These are phyloP conservation scores for Sarcocystis neurona DNA, from an alignment of 169 alveolate genomes.

Conservation along the genomic window DNA sequence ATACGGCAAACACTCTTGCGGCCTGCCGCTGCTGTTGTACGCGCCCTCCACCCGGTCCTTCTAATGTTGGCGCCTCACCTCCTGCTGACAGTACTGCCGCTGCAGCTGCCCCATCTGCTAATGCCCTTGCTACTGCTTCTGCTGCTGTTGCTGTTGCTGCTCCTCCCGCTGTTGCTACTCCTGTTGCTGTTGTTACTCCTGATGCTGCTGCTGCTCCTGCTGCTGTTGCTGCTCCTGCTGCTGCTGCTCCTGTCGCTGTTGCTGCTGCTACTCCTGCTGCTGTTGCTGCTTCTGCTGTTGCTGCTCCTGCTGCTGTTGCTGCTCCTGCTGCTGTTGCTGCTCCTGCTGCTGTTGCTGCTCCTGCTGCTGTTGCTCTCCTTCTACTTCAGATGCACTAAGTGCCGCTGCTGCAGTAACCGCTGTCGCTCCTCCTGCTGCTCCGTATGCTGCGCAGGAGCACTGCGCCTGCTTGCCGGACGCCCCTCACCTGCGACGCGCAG, in stretches of 20 bases:
- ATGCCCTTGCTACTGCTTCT: slow-evolving; percentile 40
- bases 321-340: slow-evolving; percentile 52
- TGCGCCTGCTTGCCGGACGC: no score
- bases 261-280: slow-evolving; percentile 62
- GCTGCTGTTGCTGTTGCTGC: slow-evolving; percentile 58
- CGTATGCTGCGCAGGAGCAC: slow-evolving; percentile 24
- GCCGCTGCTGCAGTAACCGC: slow-evolving; percentile 52
- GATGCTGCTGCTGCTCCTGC: slow-evolving; percentile 48
- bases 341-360: slow-evolving; percentile 50
- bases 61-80: slow-evolving; percentile 31
- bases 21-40: not conserved
- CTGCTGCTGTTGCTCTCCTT: not conserved
- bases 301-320: slow-evolving; percentile 39
- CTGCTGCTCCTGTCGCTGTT: slow-evolving; percentile 72
- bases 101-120: slow-evolving; percentile 38
- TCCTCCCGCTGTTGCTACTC: slow-evolving; percentile 19
- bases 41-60: slow-evolving; percentile 43
- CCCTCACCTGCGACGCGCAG: slow-evolving; percentile 80
- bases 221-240: slow-evolving; percentile 75
- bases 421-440: slow-evolving; percentile 49
- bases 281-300: slow-evolving; percentile 45
- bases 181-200: slow-evolving; percentile 43
- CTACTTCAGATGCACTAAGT: slow-evolving; percentile 41
- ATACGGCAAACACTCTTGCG: slow-evolving; percentile 5
- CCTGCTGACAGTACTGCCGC: slow-evolving; percentile 24